Base-by-base conservation (phyloP, 1,284 basidiomycete genomes). In the Ustilago tritici region DNA sequence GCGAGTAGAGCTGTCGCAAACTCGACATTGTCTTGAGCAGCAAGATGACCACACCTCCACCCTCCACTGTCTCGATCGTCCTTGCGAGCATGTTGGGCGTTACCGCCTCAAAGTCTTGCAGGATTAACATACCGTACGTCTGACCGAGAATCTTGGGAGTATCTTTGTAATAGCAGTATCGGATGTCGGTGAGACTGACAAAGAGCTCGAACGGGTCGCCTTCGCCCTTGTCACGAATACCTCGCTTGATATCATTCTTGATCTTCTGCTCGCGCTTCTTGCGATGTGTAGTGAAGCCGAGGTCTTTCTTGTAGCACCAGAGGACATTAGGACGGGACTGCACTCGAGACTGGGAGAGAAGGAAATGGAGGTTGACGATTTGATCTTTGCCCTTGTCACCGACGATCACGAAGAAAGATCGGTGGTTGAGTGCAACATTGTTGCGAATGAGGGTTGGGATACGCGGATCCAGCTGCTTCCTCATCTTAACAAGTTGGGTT, bases 51-150 rank as follows among this genome's bases (percentile, higher is more conserved):
- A 98, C 88, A 4, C 97, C 97, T 38, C 97, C 97, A 28, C 97
- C 97, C 86, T 99, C 94, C 1, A 99, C 96, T 0, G 97, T 99
- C 88, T 99, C 97, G 67, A 99, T 95, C 23, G 97, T 99, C 58
- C 96, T 89, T 6, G 97, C 97, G 35, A 99, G 91, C 65, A 98
- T 88, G 88, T 99, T 99, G 35, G 97, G 97, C 1, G 97, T 99
- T 77, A 99, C 91, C 3, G 97, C 96, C 86, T 99, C 97, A 82
- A 99, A 99, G 85, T 99, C 97, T 88, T 99, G 97, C 65, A 99
- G 88, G 9, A 99, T 91, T 75, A 95, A 92, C 95, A 99, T 99
- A 53, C 96, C 96, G 87, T 93, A 98, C 0, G 97, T 99, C 86
- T 98, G 94, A 82, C 97, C 97, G 36, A 99, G 91, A 31, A 85